Conservation (phyloP, 2,329 filamentous ascomycete species). For the Pyrenophora teres region DNA sequence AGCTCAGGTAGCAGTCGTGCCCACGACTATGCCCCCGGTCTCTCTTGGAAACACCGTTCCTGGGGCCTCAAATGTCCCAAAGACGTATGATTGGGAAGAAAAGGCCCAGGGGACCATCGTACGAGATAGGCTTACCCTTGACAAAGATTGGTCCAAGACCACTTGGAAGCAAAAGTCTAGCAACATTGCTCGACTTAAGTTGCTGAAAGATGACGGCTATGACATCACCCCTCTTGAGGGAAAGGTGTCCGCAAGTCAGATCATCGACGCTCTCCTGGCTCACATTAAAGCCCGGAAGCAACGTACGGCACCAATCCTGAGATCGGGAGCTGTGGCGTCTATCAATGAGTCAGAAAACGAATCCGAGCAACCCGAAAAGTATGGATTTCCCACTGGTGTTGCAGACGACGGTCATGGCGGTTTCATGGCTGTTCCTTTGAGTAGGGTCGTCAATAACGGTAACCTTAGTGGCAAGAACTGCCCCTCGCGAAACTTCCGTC, state of each 20-base stretch:
- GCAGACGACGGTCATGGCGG: too few species aligned
- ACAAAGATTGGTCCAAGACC: constrained; percentile 4
- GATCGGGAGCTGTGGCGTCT: too few species aligned
- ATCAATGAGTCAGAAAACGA: too few species aligned
- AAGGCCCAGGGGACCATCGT: constrained; percentile 1
- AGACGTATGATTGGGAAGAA: not conserved
- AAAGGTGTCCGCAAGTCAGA: constrained; percentile 1
- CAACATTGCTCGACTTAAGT: constrained; percentile 8
- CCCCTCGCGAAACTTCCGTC: too few species aligned
- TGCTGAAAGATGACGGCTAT: constrained; percentile 19
- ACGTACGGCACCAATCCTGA: too few species aligned
- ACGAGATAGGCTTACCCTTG: constrained; percentile 1
- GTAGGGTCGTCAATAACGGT: too few species aligned
- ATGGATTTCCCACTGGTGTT: too few species aligned
- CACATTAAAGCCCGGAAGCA: constrained; percentile 3
- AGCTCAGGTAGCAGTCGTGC: not conserved
- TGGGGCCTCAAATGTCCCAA: not conserved
- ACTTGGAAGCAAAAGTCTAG: constrained; percentile 19
- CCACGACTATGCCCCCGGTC: not conserved
- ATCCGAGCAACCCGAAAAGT: too few species aligned
- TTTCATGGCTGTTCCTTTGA: not conserved
- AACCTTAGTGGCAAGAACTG: too few species aligned
- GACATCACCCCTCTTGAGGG: constrained; percentile 4
- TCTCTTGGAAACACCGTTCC: not conserved
- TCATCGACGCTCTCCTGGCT: constrained; percentile 6